Base-by-base conservation (phyloP, 1,139 yeast species). In the Oligophagozyma castellii region DNA sequence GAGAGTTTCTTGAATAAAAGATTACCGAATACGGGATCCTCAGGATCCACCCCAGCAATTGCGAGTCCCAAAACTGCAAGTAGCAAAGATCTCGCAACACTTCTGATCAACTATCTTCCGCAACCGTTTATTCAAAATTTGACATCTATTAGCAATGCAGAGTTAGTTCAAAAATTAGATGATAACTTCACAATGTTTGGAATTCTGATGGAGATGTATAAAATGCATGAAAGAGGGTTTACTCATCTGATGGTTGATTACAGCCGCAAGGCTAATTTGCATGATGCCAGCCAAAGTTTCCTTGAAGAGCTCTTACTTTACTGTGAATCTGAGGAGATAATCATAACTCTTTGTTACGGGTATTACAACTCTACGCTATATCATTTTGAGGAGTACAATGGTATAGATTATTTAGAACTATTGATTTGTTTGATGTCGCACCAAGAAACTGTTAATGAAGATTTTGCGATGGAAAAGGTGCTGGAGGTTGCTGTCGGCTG, bases 371-470 rank as follows among this genome's bases (percentile, higher is more conserved):
- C 41, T 4, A 45, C 51, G 12, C 27, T 41, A 19, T 40, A 42
- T 31, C 35, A 35, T 14, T 38, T 40, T 23, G 35, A 33, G 27
- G 42, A 40, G 13, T 33, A 31, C 7, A 40, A 35, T 12, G 35
- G 38, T 19, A 33, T 50, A 12, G 45, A 42, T 8, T 48, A 45
- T 31, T 29, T 49, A 14, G 54, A 50, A 27, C 37, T 44, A 11
- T 29, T 47, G 6, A 26, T 48, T 4, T 24, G 36, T 2, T 29
- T 50, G 12, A 29, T 44, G 5, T 43, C 41, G 15, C 39, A 34
- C 26, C 47, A 43, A 27, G 19, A 35, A 3, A 41, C 46, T 42
- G 23, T 39, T 16, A 40, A 41, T 7, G 48, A 47, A 24, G 33
- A 31, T 14, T 41, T 42, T 23, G 44, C 46, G 6, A 37, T 42